Evolutionary conservation across 495 filamentous ascomycete species (phyloP).

Genomic region (Penicillium malachiteum): DNA sequence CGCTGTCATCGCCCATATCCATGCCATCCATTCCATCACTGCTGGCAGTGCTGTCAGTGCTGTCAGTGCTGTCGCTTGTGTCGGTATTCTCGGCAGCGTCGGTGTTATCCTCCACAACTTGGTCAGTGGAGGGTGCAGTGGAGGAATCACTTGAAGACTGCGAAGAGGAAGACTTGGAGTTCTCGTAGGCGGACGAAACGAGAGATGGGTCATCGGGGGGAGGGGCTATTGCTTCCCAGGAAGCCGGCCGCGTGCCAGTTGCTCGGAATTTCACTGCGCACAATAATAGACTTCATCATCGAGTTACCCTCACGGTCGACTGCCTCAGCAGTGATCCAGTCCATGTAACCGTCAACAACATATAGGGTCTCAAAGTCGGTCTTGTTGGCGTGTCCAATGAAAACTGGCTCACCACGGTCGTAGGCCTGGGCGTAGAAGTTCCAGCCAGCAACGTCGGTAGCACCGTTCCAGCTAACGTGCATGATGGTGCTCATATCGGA

Average conservation of each 20-base stretch:
- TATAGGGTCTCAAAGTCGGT: constrained; percentile 46
- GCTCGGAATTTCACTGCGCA: constrained; percentile 26
- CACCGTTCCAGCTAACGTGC: constrained; percentile 51
- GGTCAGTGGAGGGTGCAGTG: background rate
- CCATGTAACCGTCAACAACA: constrained; percentile 41
- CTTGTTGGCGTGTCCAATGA: constrained; percentile 38
- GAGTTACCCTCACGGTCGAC: constrained; percentile 33
- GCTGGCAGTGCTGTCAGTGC: background rate
- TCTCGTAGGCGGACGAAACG: constrained; percentile 20
- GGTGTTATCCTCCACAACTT: background rate
- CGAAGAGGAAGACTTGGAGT: constrained; percentile 1
- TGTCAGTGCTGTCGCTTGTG: background rate
- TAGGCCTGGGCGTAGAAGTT: constrained; percentile 37
- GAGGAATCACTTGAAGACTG: background rate
- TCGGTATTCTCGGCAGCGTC: background rate
- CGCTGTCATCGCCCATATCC: constrained; percentile 11
- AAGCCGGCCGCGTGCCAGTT: constrained; percentile 41
- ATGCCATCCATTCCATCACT: constrained; percentile 15
- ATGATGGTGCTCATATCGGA: constrained; percentile 37
- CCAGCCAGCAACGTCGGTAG: constrained; percentile 44
- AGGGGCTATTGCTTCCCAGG: constrained; percentile 21
- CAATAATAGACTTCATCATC: constrained; percentile 30
- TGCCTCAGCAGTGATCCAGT: constrained; percentile 39
- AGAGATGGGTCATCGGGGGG: constrained; percentile 34
- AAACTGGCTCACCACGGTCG: constrained; percentile 23